Evolutionary conservation across 352 stramenopile genomes (phyloP), one percentile per base, ranked within the genome.

Genomic region (Globisporangium abappressorium): DNA sequence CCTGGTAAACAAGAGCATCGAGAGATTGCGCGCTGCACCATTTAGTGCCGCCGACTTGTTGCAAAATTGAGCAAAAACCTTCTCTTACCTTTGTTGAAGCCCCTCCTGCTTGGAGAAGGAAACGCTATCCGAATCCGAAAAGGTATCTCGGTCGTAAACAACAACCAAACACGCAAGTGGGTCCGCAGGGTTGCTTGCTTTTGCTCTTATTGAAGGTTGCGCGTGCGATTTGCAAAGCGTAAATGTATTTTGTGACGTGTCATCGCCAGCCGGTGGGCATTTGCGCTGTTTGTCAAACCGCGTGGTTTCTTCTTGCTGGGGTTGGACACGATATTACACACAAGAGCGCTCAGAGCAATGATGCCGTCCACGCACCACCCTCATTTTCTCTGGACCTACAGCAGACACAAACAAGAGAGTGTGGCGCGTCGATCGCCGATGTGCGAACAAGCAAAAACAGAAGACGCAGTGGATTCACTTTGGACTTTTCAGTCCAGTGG

Each of bases 341-440:
- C 33, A 41, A 18, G 15, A 15, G 30, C 3, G 30, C 30, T 33
- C 30, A 33, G 30, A 2, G 4, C 3, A 30, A 3, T 43, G 24
- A 26, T 26, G 24, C 24, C 24, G 30, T 41, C 30, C 30, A 60
- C 55, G 7, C 24, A 61, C 56, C 56, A 62, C 30, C 33, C 47
- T 5, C 43, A 24, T 24, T 51, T 51, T 51, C 43, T 51, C 38
- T 14, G 6, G 38, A n/a, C 3, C 33, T 36, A 9, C 43, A 47
- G 18, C 49, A 28, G 11, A 28, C 56, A 62, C 41, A 9, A 5
- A 12, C 22, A 20, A n/a, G 56, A 43, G 36, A 12, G 36, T 43
- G 36, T 18, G 36, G 36, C 22, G 33, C 33, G 30, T 62, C 56
- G 33, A 62, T 49, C 56, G 56, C 33, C 56, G 56, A 62, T 62